Conservation (phyloP, 2,329 filamentous ascomycete genomes). For the Penicillium digitatum region DNA sequence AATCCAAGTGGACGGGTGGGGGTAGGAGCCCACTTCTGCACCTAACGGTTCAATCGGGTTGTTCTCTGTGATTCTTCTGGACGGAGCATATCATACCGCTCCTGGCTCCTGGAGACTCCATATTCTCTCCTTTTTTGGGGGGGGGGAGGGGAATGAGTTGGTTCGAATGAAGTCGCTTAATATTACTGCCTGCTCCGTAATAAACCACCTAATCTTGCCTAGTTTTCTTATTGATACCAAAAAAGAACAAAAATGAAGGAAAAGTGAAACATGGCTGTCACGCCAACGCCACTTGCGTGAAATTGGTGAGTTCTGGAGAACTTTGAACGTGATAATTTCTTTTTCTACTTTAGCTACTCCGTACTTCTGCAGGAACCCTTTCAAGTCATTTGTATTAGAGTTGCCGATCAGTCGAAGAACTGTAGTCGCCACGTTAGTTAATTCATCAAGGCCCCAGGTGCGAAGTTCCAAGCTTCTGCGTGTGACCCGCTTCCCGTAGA, state of each 20-base stretch:
- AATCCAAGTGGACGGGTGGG: neutral
- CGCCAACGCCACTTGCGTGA: conserved; percentile 11
- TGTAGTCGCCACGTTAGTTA: conserved; percentile 18
- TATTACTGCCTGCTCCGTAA: too few species aligned
- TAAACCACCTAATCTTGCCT: neutral
- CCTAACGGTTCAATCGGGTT: neutral
- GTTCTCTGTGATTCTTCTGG: neutral
- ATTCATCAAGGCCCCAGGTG: neutral
- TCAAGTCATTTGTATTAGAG: conserved; percentile 12
- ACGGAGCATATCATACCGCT: neutral
- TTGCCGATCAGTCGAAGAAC: conserved; percentile 20
- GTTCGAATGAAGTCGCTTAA: conserved; percentile 1
- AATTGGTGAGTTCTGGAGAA: conserved; percentile 2
- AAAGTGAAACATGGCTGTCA: conserved; percentile 29
- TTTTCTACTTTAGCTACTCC: neutral
- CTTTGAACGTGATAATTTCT: neutral
- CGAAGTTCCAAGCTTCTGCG: neutral
- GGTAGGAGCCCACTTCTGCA: conserved; percentile 1
- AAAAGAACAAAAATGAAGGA: neutral
- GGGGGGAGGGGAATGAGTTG: too few species aligned
- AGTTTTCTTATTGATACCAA: neutral
- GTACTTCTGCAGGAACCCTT: conserved; percentile 18
- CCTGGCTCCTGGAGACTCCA: neutral
- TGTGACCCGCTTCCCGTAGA: conserved; percentile 5
- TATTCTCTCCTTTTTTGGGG: neutral